These are phyloP conservation scores for Acer saccharum DNA, from an alignment of 345 rosid genomes.

Conservation along the genomic window DNA sequence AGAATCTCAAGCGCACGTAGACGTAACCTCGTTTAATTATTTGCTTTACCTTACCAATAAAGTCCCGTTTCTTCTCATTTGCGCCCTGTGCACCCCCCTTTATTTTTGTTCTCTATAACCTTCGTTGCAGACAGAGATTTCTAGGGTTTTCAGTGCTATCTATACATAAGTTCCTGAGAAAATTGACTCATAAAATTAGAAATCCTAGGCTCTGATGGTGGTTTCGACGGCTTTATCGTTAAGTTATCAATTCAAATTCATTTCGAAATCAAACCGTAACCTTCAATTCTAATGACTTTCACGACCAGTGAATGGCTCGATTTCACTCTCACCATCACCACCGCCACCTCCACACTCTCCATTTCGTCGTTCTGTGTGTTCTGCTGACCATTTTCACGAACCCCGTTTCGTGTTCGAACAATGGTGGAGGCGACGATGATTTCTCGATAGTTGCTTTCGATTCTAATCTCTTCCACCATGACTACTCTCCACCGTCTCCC, in stretches of 20 bases:
- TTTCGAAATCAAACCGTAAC: conserved; percentile 40
- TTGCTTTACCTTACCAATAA: conserved; percentile 16
- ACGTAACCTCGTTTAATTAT: not conserved
- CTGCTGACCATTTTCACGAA: conserved; percentile 35
- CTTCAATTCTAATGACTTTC: conserved; percentile 57
- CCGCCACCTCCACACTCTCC: conserved; percentile 18
- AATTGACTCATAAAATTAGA: not conserved
- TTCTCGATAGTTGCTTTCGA: conserved; percentile 49
- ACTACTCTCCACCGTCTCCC: conserved; percentile 96
- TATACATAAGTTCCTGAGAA: not conserved
- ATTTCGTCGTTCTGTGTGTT: conserved; percentile 25
- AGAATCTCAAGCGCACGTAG: conserved; percentile 22
- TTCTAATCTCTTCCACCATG: conserved; percentile 66
- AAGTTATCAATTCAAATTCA: conserved; percentile 33
- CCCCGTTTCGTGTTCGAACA: conserved; percentile 32
- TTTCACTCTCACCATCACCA: conserved; percentile 26
- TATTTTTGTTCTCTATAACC: conserved; percentile 14
- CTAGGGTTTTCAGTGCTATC: conserved; percentile 39
- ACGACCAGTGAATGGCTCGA: conserved; percentile 58
- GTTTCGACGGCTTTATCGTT: conserved; percentile 13
- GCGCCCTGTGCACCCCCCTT: not conserved
- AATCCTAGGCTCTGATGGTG: conserved; percentile 30
- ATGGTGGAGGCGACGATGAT: conserved; percentile 22
- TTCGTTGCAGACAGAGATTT: conserved; percentile 27
- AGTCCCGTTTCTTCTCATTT: conserved; percentile 23